Evolutionary conservation across 2,329 filamentous ascomycete genomes (phyloP), one percentile per base, ranked within the genome.

Genomic region (Colletotrichum limetticola): DNA sequence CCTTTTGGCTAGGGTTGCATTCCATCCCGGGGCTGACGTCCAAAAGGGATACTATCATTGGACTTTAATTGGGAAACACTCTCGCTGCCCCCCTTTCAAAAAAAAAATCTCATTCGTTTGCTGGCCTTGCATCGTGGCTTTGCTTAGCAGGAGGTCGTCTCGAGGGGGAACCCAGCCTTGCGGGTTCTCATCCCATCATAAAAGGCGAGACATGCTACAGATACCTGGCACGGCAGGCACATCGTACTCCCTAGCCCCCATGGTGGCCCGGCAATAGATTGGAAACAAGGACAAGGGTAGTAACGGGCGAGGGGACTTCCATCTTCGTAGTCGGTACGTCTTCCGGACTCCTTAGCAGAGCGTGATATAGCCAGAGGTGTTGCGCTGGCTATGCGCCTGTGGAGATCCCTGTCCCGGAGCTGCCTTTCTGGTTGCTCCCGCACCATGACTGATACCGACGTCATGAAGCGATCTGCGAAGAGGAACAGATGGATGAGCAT

Each of bases 341-440:
- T 66, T 52, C 70, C 55, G 46, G 58, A 53, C 70, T 53, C 26
- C 58, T 65, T 70, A 70, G 56, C 46, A 65, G 35, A 35, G n/a
- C 42, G 12, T 70, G 56, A 32, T 72, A 72, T 72, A 72, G 66
- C 66, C 71, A 57, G 63, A 24, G 30, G 46, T 55, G 66, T 62
- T 74, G 66, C 49, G 71, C 66, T 71, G 70, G 70, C 71, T 66
- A 69, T 71, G 65, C 73, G 66, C 62, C 30, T 30, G 49, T 46
- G 46, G 65, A 32, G 52, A 63, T 60, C 60, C 73, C 66, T 66
- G 71, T 37, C 26, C 58, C 61, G 66, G 65, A 63, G 71, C 35
- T 74, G 71, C 71, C 46, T 71, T 61, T 66, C 66, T 37, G 56
- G 37, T 74, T 58, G 58, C 46, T 58, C 56, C 64, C 66, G 71